phyloP scores from a whole-genome alignment of 2,329 filamentous ascomycete species.

The Aschersonia sp. region DNA sequence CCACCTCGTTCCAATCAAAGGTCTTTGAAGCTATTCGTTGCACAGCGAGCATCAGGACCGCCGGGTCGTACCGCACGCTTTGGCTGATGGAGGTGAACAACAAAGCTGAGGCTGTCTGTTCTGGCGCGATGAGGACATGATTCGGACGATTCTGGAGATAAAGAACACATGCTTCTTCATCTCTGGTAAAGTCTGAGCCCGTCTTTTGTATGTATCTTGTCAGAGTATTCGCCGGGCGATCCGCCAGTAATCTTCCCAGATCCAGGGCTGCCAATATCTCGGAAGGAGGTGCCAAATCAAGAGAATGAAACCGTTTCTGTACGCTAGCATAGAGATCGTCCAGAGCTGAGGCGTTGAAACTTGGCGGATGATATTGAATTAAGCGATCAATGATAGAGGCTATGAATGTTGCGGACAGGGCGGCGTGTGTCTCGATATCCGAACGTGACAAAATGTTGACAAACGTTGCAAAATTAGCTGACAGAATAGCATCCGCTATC shows the following conservation, averaged over 20 bases:
- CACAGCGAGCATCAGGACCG: conserved; percentile 46
- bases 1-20: conserved; percentile 57
- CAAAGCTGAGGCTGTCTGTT: conserved; percentile 69
- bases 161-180: conserved; percentile 48
- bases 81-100: conserved; percentile 49
- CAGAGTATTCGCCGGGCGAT: conserved; percentile 39
- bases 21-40: conserved; percentile 44
- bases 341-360: conserved; percentile 64
- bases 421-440: conserved; percentile 47
- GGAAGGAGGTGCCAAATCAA: conserved; percentile 50
- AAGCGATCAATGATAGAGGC: conserved; percentile 74
- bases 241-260: conserved; percentile 49
- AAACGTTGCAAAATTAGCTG: conserved; percentile 64
- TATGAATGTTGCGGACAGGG: conserved; percentile 55
- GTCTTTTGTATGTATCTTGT: conserved; percentile 57
- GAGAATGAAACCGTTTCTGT: conserved; percentile 50
- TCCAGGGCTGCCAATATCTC: conserved; percentile 58
- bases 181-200: conserved; percentile 61
- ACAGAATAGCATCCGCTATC: conserved; percentile 80
- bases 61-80: conserved; percentile 36
- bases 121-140: conserved; percentile 54
- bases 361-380: conserved; percentile 72
- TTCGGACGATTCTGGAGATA: conserved; percentile 38
- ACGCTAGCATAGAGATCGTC: conserved; percentile 54
- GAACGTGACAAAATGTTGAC: conserved; percentile 59